Conservation (phyloP, 495 filamentous ascomycete species). For the Xylaria sp. region DNA sequence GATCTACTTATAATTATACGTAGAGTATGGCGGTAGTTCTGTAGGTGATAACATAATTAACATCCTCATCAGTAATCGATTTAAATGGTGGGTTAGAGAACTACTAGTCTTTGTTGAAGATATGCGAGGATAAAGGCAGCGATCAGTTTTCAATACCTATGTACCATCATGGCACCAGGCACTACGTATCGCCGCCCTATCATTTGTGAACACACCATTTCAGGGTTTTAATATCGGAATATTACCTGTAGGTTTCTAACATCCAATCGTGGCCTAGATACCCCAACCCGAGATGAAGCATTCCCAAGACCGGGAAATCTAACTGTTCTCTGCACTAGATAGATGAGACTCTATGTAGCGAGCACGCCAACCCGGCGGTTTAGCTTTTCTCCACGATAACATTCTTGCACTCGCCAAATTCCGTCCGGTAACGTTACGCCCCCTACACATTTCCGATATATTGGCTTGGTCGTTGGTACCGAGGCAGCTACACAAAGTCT, state of each 20-base stretch:
- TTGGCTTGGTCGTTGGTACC: not conserved
- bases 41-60: not conserved
- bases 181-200: not conserved
- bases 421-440: not conserved
- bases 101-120: not conserved
- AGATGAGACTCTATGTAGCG: slow-evolving; percentile 19
- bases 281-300: slow-evolving; percentile 1
- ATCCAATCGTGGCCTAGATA: slow-evolving; percentile 5
- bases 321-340: not conserved
- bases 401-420: not conserved
- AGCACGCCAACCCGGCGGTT: not conserved
- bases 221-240: slow-evolving; percentile 18
- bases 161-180: not conserved
- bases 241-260: not conserved
- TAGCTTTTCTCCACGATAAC: not conserved
- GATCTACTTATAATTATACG: not conserved
- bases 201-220: slow-evolving; percentile 15
- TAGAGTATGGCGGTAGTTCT: not conserved
- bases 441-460: not conserved
- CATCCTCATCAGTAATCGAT: not conserved
- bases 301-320: slow-evolving; percentile 20
- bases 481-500: not conserved
- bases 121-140: slow-evolving; percentile 13
- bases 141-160: not conserved
- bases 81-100: not conserved